Evolutionary conservation across 2,329 filamentous ascomycete genomes (phyloP), one percentile per base, ranked within the genome.

Genomic region (Phoma herbarum): DNA sequence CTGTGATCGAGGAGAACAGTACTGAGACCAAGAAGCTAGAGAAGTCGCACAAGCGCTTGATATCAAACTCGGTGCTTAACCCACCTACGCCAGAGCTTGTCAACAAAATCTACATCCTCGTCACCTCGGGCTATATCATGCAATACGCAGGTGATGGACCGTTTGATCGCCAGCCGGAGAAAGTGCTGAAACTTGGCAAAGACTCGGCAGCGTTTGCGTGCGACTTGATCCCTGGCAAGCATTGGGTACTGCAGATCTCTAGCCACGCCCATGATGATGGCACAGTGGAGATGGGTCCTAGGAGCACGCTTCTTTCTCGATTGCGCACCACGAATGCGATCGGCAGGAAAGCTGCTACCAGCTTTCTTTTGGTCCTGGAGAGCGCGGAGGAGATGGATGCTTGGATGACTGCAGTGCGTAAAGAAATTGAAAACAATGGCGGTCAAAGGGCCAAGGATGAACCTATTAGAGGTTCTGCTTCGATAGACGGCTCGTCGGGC

Each of bases 121-220:
- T 89, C 25, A 87, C 88, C 1, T 87, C 89, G 0, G 90, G 91
- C 10, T 89, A 88, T 66, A 77, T 95, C 22, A 79, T 94, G 39
- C 91, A 94, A 68, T 95, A 94, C 73, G 76, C 88, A 4, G 87
- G 85, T 10, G 85, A 90, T 28, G 91, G 91, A 2, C 79, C 85
- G 3, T 90, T 87, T 67, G 88, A 93, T 66, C 83, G 91, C 23
- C 75, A 88, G 11, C 91, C 91, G 0, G 91, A 95, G 74, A 91
- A 88, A 74, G 82, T 90, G 31, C 79, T 94, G 57, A 87, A 88
- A 47, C 79, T 95, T 4, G 86, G 86, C n/a, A 88, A 86, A 62
- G 85, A 90, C 46, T 93, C 91, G 3, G 90, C 90, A 11, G 91
- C 90, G 5, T 94, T 92, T 74, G 91, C 89, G 1, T 92, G 88